Base-by-base conservation (phyloP, 202 grass and related monocot genomes). In the Dendrocalamus latiflorus region DNA sequence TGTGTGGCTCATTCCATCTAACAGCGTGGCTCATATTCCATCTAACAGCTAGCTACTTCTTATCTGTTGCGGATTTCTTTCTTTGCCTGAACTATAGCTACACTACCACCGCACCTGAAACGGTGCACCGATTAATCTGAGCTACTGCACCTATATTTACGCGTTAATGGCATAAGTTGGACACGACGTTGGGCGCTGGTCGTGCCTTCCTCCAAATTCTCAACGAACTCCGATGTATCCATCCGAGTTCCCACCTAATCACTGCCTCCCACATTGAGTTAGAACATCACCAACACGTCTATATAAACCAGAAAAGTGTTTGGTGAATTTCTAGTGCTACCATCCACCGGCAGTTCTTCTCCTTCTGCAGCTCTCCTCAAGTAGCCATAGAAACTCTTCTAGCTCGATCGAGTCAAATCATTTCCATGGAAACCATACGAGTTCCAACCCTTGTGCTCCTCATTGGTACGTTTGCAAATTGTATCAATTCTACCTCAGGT, bases 181-280 rank as follows among this genome's bases (percentile, higher is more conserved):
- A 79, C 82, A 89, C 56, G 77, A 81, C 56, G 72, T 25, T 33
- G 47, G 28, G 67, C 83, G 81, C 54, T 37, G 28, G 26, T 74
- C 12, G 60, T 65, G 81, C 70, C 51, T 84, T 72, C 85, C 70
- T 72, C 85, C 75, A 28, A 64, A 77, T 87, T 90, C 85, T 69
- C 69, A 90, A 87, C 84, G 21, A 79, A 75, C 75, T 24, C 85
- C 63, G 62, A 67, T 18, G 47, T 45, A 26, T 59, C 74, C 78
- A 66, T 73, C 67, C 39, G 39, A 55, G 72, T 60, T 78, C 78
- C 72, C 73, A 90, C 57, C 73, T 54, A 86, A 73, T 68, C 12
- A 1, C 53, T 22, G 9, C 36, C 20, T 28, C 70, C 42, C 34
- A 26, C 44, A 3, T 47, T 9, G 6, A 37, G 13, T 16, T 17